phyloP scores from a whole-genome alignment of 176 grass and related monocot species.

The Zoysia pacifica region DNA sequence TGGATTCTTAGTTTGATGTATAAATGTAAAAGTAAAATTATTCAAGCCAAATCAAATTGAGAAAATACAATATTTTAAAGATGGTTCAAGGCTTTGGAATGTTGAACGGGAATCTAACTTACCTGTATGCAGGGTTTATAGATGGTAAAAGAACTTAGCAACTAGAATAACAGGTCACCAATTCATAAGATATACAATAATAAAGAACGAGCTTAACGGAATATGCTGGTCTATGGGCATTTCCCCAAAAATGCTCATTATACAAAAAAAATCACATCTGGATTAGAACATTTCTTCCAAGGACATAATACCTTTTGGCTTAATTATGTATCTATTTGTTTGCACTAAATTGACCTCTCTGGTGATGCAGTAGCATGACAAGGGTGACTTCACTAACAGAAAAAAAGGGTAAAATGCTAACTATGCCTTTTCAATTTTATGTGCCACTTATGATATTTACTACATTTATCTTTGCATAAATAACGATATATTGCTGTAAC shows the following conservation, averaged over 20 bases:
- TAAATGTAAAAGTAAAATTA: background rate
- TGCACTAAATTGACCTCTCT: no score
- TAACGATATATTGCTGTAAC: slow-evolving; percentile 28
- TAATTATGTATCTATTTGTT: background rate
- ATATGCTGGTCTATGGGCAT: background rate
- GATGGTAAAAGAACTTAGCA: background rate
- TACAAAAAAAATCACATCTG: background rate
- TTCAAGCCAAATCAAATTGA: background rate
- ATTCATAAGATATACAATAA: background rate
- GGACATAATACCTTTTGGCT: background rate
- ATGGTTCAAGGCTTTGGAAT: background rate
- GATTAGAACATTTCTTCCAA: background rate
- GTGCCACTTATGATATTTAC: background rate
- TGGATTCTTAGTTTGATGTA: background rate
- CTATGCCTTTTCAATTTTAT: background rate
- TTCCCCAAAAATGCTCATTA: background rate
- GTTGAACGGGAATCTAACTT: background rate
- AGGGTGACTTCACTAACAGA: slow-evolving; percentile 3
- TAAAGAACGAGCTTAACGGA: background rate
- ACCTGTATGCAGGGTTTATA: slow-evolving; percentile 16
- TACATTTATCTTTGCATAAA: slow-evolving; percentile 23
- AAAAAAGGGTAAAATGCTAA: background rate
- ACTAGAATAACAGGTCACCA: background rate
- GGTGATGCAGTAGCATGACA: background rate
- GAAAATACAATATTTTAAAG: background rate